phyloP scores from a whole-genome alignment of 495 filamentous ascomycete genomes.

The Astrothelium subdiscretum region DNA sequence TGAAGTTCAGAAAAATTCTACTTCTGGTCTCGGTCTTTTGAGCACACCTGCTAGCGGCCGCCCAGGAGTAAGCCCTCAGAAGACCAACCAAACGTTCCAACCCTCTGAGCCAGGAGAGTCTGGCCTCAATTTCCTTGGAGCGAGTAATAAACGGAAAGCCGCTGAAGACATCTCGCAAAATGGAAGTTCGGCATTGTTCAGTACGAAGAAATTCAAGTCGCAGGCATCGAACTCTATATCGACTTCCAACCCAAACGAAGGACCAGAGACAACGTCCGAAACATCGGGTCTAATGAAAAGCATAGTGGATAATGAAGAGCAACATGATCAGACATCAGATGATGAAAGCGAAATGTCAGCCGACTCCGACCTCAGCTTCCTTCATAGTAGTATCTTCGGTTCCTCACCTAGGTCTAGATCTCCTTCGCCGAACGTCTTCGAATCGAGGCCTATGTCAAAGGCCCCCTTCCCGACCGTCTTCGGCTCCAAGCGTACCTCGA shows the following conservation, averaged over 20 bases:
- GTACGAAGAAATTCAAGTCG: neutral
- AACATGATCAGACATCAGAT: neutral
- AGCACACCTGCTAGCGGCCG: neutral
- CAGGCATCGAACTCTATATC: neutral
- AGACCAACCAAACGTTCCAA: neutral
- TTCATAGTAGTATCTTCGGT: neutral
- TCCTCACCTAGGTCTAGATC: neutral
- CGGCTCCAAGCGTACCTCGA: neutral
- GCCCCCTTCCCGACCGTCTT: neutral
- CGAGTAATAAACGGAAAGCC: conserved; percentile 5
- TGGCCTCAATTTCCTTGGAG: neutral
- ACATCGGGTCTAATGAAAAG: conserved; percentile 1
- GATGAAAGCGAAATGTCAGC: neutral
- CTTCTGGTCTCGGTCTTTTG: neutral
- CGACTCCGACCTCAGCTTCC: no score
- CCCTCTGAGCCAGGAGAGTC: neutral
- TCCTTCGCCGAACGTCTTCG: neutral
- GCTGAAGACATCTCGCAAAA: neutral
- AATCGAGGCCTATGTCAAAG: neutral
- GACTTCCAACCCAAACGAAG: neutral
- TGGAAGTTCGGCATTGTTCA: neutral
- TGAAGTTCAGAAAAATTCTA: no score
- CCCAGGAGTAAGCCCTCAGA: neutral
- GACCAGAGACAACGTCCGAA: neutral
- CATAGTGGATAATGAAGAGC: neutral